A percentile compares a stretch with the other conserved stretches of the same genome.
Conservation (phyloP, 306 rosid genomes). For the Hippophae rhamnoides region DNA sequence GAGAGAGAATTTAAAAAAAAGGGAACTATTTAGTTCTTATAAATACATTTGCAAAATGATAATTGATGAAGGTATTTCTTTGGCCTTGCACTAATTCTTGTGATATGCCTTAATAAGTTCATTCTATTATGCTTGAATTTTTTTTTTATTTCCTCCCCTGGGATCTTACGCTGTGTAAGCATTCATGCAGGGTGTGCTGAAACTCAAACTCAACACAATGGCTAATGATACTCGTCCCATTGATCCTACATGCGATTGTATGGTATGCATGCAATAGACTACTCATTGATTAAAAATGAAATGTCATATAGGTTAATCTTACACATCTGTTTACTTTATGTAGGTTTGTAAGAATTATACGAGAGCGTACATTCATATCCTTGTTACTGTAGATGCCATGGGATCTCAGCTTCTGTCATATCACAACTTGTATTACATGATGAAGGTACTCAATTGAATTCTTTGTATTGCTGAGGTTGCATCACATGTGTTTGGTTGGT, state of each 20-base stretch:
- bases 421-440: conserved; percentile 83
- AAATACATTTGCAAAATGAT: too few species aligned
- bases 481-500: not conserved
- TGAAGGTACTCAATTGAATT: conserved; percentile 47
- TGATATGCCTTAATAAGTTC: too few species aligned
- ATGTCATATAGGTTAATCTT: not conserved
- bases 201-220: conserved; percentile 73
- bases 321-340: conserved; percentile 16
- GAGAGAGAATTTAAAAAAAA: too few species aligned
- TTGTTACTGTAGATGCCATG: conserved; percentile 94
- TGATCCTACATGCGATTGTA: conserved; percentile 76
- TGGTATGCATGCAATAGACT: conserved; percentile 47
- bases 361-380: conserved; percentile 91
- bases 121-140: not conserved
- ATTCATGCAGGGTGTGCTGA: conserved; percentile 69
- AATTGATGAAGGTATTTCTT: too few species aligned
- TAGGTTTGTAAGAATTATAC: conserved; percentile 88
- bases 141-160: not conserved
- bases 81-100: too few species aligned
- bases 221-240: conserved; percentile 88
- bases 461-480: not conserved
- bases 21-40: too few species aligned
- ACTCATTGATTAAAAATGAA: conserved; percentile 8
- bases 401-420: conserved; percentile 96
- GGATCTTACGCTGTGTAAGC: not conserved